Base-by-base conservation (phyloP, 768 basidiomycete species). In the Butyriboletus loyo region DNA sequence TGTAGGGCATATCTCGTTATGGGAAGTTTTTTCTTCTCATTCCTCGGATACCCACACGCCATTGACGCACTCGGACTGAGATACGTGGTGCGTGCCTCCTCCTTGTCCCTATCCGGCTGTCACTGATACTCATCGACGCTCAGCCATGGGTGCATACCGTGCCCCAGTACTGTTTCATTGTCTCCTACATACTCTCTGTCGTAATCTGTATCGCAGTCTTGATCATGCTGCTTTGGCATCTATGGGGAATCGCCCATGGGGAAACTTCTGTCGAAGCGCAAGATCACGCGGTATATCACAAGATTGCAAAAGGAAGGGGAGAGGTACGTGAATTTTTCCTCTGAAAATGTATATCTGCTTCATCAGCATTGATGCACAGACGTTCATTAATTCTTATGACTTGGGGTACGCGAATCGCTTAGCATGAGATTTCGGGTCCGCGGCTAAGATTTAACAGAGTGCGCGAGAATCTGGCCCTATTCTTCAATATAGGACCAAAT, bases 261-360 rank as follows among this genome's bases (percentile, higher is more conserved):
- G 94, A 98, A 66, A 98, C 94, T 0, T 81, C 87, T 1, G 95
- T 98, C 7, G 97, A 99, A 70, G 78, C 79, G 7, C 91, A 93
- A 57, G 96, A 98, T 61, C 83, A 93, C 61, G 83, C 84, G 8
- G 78, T 86, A 27, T 96, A 98, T 63, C 75, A 81, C 2, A 80
- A 74, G 51, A 70, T 82, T 32, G 93, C 94, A 1, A 79, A 80
- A 51, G 70, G 74, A 10, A 75, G 92, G 24, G 85, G 85, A 37
- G 82, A 90, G 71, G 89, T 87, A 53, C 32, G 81, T 68, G 5
- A 21, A 25, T 44, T n/a, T 40, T 5, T 41, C n/a, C 34, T 34
- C 14, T 28, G 10, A 25, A 11, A 25, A n/a, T 25, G 57, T 13
- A 11, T 35, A 25, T 27, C 24, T 35, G 9, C n/a, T 31, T 38